Evolutionary conservation across 225 moss, liverwort and hornwort genomes (phyloP), one percentile per base, ranked within the genome.

Genomic region (Physcomitrellopsis africana): DNA sequence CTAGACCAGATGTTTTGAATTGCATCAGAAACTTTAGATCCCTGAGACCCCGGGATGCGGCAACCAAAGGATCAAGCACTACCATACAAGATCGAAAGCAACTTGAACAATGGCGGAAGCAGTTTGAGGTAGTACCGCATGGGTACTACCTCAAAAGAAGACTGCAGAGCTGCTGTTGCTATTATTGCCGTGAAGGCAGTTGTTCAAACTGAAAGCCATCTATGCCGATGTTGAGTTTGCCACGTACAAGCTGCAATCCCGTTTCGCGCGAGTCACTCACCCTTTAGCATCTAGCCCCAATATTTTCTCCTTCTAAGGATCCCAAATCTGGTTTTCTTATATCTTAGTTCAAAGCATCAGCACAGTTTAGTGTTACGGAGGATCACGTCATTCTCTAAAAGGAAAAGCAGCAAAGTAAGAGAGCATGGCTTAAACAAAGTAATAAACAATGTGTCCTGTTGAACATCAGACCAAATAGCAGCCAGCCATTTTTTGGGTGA

Each of bases 211-310:
- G 82, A 83, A 80, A 78, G 68, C 78, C 77, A 81, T 87, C 77
- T 76, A 79, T 82, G 81, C 84, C 85, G 78, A 85, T 76, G 78
- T 81, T 80, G 87, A 90, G 87, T 82, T 76, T 83, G 73, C 85
- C 87, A 82, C 80, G 82, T 79, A 87, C 87, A 80, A 87, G 82
- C 78, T 83, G 83, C 85, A 90, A 76, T 48, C 87, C 77, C 32
- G 32, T 4, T 87, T 87, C 74, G 81, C 87, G 58, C 78, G 84
- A 51, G 85, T 79, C 87, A 87, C 41, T 75, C 76, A 26, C 78
- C 87, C 46, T 24, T 81, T 78, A 70, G 73, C 64, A 83, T 81
- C 90, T 63, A 87, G 59, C 60, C 83, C 85, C 78, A 87, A 68
- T 29, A 74, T 76, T 45, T 66, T 77, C 68, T 87, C 87, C 65